Percentiles rank a stretch among this genome's conserved stretches.
Evolutionary conservation across 768 basidiomycete genomes (phyloP).

Genomic region (Neoboletus magnificus): DNA sequence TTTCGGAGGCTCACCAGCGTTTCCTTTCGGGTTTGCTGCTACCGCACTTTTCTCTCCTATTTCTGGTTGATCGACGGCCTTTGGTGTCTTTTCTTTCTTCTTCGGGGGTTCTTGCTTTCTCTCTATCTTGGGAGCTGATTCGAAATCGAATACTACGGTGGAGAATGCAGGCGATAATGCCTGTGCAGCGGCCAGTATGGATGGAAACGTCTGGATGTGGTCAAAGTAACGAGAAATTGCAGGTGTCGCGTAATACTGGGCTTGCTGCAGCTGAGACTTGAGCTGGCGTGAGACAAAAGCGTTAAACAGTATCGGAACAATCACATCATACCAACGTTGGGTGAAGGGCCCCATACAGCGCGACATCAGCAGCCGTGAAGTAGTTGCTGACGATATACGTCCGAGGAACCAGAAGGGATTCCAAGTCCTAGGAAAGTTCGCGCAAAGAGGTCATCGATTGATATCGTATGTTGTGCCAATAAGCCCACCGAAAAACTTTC

Average conservation of each 20-base stretch:
- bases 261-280: conserved; percentile 66
- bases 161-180: conserved; percentile 51
- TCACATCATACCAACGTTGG: conserved; percentile 62
- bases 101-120: conserved; percentile 70
- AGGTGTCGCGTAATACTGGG: conserved; percentile 77
- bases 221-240: conserved; percentile 92
- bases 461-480: background rate
- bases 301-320: background rate
- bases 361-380: conserved; percentile 86
- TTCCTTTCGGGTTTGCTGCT: conserved; percentile 38
- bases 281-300: conserved; percentile 7
- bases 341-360: conserved; percentile 86
- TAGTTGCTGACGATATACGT: conserved; percentile 86
- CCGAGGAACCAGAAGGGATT: conserved; percentile 64
- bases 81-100: conserved; percentile 67
- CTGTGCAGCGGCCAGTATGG: conserved; percentile 57
- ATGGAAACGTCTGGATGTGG: conserved; percentile 76
- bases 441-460: background rate
- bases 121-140: conserved; percentile 69
- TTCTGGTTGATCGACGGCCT: conserved; percentile 30
- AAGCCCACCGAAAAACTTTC: conserved; percentile 48
- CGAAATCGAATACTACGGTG: conserved; percentile 65
- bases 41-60: conserved; percentile 25
- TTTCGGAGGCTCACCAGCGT: conserved; percentile 28
- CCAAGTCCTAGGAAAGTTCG: conserved; percentile 53